Conservation (phyloP, 2,329 filamentous ascomycete species). For the Bipolaris zeicola region DNA sequence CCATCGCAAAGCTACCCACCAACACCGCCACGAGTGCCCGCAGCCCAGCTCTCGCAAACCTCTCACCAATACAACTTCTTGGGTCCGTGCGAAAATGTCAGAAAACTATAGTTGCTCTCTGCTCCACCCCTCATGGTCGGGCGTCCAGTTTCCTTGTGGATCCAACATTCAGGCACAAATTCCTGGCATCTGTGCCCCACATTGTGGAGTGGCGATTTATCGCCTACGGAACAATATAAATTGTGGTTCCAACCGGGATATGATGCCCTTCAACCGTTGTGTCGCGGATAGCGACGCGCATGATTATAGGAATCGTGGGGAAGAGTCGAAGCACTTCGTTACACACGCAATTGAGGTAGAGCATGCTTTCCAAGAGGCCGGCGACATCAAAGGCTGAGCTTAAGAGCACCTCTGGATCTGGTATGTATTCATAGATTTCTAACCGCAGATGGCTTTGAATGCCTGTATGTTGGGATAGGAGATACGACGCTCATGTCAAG, state of each 20-base stretch:
- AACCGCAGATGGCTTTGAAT: constrained; percentile 69
- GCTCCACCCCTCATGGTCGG: constrained; percentile 50
- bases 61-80: constrained; percentile 48
- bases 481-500: constrained; percentile 76
- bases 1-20: constrained; percentile 42
- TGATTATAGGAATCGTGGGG: constrained; percentile 46
- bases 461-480: constrained; percentile 68
- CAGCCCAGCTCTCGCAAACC: constrained; percentile 47
- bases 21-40: constrained; percentile 45
- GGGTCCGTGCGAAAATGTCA: constrained; percentile 54
- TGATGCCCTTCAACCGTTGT: constrained; percentile 42
- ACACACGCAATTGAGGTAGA: constrained; percentile 54
- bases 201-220: constrained; percentile 51
- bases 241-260: constrained; percentile 49
- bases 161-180: constrained; percentile 55
- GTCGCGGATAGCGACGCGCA: constrained; percentile 40
- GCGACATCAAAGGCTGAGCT: constrained; percentile 37
- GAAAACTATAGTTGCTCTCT: constrained; percentile 48
- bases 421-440: constrained; percentile 69
- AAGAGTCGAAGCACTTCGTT: constrained; percentile 50
- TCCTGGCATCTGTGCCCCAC: constrained; percentile 51
- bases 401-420: constrained; percentile 44
- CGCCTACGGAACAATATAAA: constrained; percentile 50
- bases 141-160: constrained; percentile 45
- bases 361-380: constrained; percentile 50